Percentiles rank a stretch among this genome's conserved stretches.
Evolutionary conservation across 345 rosid species (phyloP).

Genomic region (Anacardium occidentale): DNA sequence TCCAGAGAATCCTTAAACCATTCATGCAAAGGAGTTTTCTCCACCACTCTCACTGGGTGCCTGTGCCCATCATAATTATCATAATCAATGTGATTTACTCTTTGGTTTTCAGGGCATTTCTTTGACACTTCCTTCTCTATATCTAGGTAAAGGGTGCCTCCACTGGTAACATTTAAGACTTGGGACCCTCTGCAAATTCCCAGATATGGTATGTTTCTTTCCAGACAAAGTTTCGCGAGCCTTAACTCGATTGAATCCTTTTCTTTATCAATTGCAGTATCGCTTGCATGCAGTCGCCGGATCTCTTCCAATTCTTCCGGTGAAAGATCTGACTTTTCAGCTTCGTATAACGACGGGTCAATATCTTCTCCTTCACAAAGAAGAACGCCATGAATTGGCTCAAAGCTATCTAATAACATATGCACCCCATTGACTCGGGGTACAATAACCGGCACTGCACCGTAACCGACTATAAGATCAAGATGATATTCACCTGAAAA

Average conservation of each 20-base stretch:
- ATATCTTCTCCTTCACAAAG: constrained; percentile 94
- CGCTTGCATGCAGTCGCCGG: constrained; percentile 58
- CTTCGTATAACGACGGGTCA: constrained; percentile 69
- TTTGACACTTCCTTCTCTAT: constrained; percentile 53
- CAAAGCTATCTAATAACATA: constrained; percentile 68
- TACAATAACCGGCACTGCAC: constrained; percentile 82
- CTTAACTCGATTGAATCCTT: constrained; percentile 77
- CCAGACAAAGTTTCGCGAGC: constrained; percentile 75
- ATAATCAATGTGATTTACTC: constrained; percentile 63
- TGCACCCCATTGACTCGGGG: constrained; percentile 77
- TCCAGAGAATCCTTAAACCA: constrained; percentile 72
- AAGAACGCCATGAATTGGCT: constrained; percentile 92
- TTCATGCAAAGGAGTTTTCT: constrained; percentile 54
- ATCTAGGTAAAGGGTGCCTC: constrained; percentile 79
- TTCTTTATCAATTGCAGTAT: constrained; percentile 68
- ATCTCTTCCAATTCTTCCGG: constrained; percentile 68
- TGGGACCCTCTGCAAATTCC: constrained; percentile 88
- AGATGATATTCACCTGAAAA: constrained; percentile 85
- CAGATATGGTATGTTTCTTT: constrained; percentile 72
- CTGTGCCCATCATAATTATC: constrained; percentile 76
- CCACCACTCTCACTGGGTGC: constrained; percentile 52
- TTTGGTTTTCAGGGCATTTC: constrained; percentile 27
- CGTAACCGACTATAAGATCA: constrained; percentile 70
- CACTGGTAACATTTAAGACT: constrained; percentile 78
- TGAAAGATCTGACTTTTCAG: constrained; percentile 45